Conservation (phyloP, 2,329 filamentous ascomycete genomes). For the Botrytis fragariae region DNA sequence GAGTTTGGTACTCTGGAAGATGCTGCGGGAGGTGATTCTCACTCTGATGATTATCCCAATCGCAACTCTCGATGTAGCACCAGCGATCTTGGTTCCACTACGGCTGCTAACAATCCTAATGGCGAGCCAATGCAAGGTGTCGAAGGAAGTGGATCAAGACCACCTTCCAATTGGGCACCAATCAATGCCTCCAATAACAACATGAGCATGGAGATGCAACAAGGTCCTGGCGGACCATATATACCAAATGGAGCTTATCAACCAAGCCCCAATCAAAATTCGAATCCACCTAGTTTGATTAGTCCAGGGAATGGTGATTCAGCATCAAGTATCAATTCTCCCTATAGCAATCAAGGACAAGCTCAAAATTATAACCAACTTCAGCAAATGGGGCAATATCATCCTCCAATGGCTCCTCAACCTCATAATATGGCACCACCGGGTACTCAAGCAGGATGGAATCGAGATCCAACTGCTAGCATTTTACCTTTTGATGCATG, state of each 20-base stretch:
- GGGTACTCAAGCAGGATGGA: conserved; percentile 16
- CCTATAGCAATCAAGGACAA: conserved; percentile 25
- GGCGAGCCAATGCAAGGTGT: conserved; percentile 37
- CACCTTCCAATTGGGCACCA: conserved; percentile 33
- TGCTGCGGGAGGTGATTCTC: conserved; percentile 27
- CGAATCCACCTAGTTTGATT: conserved; percentile 31
- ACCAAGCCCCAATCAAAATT: conserved; percentile 29
- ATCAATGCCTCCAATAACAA: conserved; percentile 32
- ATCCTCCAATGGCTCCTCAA: conserved; percentile 15
- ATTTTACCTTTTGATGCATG: conserved; percentile 10
- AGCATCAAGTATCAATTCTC: conserved; percentile 31
- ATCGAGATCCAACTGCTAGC: conserved; percentile 1
- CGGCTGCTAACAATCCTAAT: conserved; percentile 25
- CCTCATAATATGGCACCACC: conserved; percentile 19
- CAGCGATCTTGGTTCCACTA: conserved; percentile 28
- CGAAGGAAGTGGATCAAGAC: conserved; percentile 28
- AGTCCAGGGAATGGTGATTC: conserved; percentile 34
- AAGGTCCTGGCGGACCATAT: conserved; percentile 27
- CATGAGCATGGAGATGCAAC: conserved; percentile 31
- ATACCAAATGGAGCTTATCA: conserved; percentile 29
- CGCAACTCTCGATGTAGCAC: conserved; percentile 34
- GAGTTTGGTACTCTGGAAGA: conserved; percentile 47
- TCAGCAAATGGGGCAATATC: conserved; percentile 16
- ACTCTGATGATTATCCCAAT: conserved; percentile 29
- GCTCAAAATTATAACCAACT: conserved; percentile 15